Conservation (phyloP, 106 monocot species). For the Acanthochlamys bracteata region DNA sequence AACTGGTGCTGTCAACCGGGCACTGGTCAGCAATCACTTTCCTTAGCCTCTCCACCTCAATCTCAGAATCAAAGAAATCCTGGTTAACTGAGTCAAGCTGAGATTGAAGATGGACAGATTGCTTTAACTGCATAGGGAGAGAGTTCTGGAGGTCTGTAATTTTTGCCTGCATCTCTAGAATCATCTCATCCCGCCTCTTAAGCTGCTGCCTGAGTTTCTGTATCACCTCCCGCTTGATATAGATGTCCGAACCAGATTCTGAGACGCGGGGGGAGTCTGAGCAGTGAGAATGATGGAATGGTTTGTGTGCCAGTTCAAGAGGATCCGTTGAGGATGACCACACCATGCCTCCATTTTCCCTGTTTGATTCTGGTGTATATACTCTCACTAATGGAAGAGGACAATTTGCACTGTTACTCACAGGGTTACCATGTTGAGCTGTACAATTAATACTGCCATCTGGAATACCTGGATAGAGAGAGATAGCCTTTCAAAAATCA, state of each 20-base stretch:
- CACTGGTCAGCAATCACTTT: slow-evolving; percentile 33
- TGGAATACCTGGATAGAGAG: slow-evolving; percentile 13
- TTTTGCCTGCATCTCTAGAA: slow-evolving; percentile 42
- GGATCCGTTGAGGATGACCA: slow-evolving; percentile 38
- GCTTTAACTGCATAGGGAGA: slow-evolving; percentile 18
- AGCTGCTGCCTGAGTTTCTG: slow-evolving; percentile 35
- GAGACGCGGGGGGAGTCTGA: slow-evolving; percentile 33
- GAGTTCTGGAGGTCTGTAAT: slow-evolving; percentile 26
- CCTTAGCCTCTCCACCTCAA: slow-evolving; percentile 31
- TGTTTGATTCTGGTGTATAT: slow-evolving; percentile 18
- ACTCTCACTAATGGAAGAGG: slow-evolving; percentile 25
- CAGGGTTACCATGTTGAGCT: slow-evolving; percentile 2
- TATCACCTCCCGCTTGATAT: slow-evolving; percentile 36
- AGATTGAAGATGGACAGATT: slow-evolving; percentile 16
- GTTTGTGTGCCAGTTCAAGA: slow-evolving; percentile 28
- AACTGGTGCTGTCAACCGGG: slow-evolving; percentile 5
- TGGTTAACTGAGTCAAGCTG: slow-evolving; percentile 19
- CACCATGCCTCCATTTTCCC: slow-evolving; percentile 16
- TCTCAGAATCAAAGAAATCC: slow-evolving; percentile 28
- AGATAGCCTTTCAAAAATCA: no score
- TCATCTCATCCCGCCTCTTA: slow-evolving; percentile 41
- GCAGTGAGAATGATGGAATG: slow-evolving; percentile 26
- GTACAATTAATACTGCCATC: slow-evolving; percentile 6
- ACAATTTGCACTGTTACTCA: slow-evolving; percentile 12
- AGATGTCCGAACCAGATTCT: slow-evolving; percentile 38